Percentiles rank a stretch among this genome's conserved stretches.
These are phyloP conservation scores for Thymus quinquecostatus DNA, from an alignment of 257 asterid species.

Conservation along the genomic window DNA sequence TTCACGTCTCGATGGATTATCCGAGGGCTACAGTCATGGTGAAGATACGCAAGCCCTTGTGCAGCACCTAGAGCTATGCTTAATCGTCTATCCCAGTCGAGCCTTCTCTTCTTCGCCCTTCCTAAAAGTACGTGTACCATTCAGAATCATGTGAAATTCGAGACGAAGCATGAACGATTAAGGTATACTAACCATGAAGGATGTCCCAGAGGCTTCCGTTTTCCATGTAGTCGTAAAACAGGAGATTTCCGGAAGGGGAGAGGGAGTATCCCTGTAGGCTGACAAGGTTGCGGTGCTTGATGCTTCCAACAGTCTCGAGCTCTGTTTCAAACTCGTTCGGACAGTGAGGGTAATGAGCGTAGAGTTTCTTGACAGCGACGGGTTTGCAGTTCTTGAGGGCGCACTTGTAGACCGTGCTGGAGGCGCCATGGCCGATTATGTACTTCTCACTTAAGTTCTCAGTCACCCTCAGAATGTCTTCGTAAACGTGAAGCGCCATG, in stretches of 20 bases:
- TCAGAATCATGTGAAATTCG: no score
- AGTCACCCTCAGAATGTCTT: conserved; percentile 92
- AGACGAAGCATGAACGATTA: no score
- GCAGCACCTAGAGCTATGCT: conserved; percentile 77
- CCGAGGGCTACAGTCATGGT: conserved; percentile 87
- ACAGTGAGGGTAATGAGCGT: conserved; percentile 65
- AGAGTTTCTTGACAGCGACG: conserved; percentile 83
- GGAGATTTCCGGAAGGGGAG: conserved; percentile 71
- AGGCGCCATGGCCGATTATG: conserved; percentile 89
- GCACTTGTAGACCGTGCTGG: conserved; percentile 93
- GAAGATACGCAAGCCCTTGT: conserved; percentile 88
- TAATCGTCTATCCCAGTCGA: conserved; percentile 77
- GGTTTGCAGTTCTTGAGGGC: conserved; percentile 88
- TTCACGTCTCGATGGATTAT: conserved; percentile 88
- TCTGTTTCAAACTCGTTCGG: conserved; percentile 87
- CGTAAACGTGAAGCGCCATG: conserved; percentile 92
- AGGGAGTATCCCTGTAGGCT: conserved; percentile 90
- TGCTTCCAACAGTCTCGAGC: conserved; percentile 78
- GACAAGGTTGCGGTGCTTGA: conserved; percentile 92
- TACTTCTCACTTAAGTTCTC: conserved; percentile 84
- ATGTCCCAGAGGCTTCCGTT: conserved; percentile 96
- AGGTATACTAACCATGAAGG: conserved; percentile 66
- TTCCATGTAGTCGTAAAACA: conserved; percentile 93
- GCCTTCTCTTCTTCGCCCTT: conserved; percentile 60
- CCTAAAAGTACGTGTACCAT: conserved; percentile 27